Evolutionary conservation across 2,329 filamentous ascomycete species (phyloP), one percentile per base, ranked within the genome.

Genomic region (Lanzia echinophila): DNA sequence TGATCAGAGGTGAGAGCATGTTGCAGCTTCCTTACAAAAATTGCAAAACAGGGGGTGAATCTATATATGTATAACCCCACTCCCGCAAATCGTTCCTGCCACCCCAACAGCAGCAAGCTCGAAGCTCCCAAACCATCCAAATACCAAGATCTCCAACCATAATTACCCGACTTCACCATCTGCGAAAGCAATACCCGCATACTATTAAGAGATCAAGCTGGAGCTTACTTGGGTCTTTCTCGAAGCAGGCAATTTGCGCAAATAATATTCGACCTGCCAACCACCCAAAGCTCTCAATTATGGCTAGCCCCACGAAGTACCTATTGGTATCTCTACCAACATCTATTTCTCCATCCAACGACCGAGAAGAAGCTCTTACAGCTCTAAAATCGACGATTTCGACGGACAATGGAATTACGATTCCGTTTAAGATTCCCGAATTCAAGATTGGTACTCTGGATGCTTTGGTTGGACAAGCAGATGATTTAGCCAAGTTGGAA

Each of bases 391-490:
- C 84, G 53, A 89, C 85, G 41, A 78, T 96, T 53, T 77, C 82
- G 47, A 74, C 81, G 54, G 88, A 95, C 64, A 84, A 88, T 70
- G 90, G 87, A 68, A 82, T 80, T 50, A 86, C 90, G 44, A 75
- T 83, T 49, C 83, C 84, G 2, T 96, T 97, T 68, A 75, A 81
- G 54, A 87, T 97, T 59, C 94, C 94, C 19, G 86, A 90, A 61
- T 96, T 99, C 80, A 99, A 97, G 77, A 95, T 99, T 70, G 94
- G 94, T 55, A 96, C 94, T 0, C 79, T 99, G 36, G 94, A 99
- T 73, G 90, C 88, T 38, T 79, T 99, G 55, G 90, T 99, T 43
- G 89, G 96, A 73, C 92, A 99, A 72, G 94, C 94, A 54, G 94
- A 99, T 68, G 94, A 97, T 67, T 77, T 99, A 52, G 80, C 85